phyloP scores from a whole-genome alignment of 2,329 filamentous ascomycete species.

The Karstenula rhodostoma region DNA sequence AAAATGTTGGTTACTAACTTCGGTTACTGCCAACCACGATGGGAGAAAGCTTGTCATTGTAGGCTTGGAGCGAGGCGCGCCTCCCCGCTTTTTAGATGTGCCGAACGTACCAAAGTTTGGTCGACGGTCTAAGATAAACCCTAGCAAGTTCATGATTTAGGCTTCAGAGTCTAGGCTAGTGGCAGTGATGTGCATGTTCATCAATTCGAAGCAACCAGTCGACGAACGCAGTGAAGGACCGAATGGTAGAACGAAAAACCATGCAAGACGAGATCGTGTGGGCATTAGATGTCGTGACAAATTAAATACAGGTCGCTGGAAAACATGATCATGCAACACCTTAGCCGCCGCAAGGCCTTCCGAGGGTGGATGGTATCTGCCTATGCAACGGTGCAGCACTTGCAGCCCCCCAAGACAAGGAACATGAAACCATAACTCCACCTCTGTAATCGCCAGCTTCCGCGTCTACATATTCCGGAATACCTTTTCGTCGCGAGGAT shows the following conservation, averaged over 20 bases:
- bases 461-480: constrained; percentile 26
- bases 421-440: constrained; percentile 3
- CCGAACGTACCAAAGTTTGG: constrained; percentile 2
- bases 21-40: not conserved
- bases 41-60: not conserved
- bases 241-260: not conserved
- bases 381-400: not conserved
- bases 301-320: not conserved
- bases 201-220: constrained; percentile 8
- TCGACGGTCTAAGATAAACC: not conserved
- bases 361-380: not conserved
- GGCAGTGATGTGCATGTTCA: not conserved
- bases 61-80: not conserved
- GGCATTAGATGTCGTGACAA: constrained; percentile 7
- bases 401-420: constrained; percentile 1
- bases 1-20: not conserved
- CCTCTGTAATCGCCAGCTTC: not conserved
- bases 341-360: not conserved
- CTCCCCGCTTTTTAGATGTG: constrained; percentile 7
- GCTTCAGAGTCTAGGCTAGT: constrained; percentile 1
- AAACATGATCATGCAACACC: not conserved
- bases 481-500: constrained; percentile 39
- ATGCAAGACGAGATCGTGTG: not conserved
- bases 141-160: not conserved
- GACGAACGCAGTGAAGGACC: not conserved